phyloP scores from a whole-genome alignment of 257 asterid genomes.

The Nyctanthes arbortristis region DNA sequence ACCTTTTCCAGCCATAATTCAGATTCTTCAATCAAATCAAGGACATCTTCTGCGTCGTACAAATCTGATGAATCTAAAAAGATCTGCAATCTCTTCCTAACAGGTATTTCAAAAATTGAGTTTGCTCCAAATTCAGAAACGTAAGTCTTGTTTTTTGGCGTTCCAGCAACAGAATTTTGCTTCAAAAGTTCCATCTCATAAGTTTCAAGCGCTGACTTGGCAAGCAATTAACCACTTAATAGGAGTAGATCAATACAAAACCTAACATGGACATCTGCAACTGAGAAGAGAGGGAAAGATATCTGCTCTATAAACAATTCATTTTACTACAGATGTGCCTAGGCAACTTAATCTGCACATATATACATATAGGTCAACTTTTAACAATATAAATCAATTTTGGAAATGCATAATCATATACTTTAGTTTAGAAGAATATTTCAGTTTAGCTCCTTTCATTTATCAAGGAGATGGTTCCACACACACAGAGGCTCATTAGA shows the following conservation, averaged over 20 bases:
- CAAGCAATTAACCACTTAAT: too few relatives aligned
- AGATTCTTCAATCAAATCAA: constrained; percentile 82
- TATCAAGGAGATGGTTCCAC: too few relatives aligned
- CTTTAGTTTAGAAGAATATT: background rate
- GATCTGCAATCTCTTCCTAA: constrained; percentile 81
- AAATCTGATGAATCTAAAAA: constrained; percentile 87
- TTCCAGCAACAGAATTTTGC: constrained; percentile 35
- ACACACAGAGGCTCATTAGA: background rate
- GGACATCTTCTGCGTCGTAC: constrained; percentile 88
- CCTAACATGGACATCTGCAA: constrained; percentile 7
- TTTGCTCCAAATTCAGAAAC: constrained; percentile 37
- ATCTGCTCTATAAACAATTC: background rate
- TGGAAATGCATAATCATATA: background rate
- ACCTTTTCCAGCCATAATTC: constrained; percentile 98
- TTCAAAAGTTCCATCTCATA: constrained; percentile 49
- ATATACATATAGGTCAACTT: background rate
- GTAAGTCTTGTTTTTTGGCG: constrained; percentile 34
- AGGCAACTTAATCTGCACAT: background rate
- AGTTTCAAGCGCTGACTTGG: constrained; percentile 79
- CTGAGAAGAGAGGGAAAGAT: constrained; percentile 9
- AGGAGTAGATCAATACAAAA: constrained; percentile 15
- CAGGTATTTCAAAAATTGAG: constrained; percentile 71
- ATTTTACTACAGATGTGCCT: background rate
- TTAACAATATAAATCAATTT: constrained; percentile 8
- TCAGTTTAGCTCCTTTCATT: too few relatives aligned